Evolutionary conservation across 257 asterid species (phyloP), one percentile per base, ranked within the genome.

Genomic region (Nicotiana noctiflora): DNA sequence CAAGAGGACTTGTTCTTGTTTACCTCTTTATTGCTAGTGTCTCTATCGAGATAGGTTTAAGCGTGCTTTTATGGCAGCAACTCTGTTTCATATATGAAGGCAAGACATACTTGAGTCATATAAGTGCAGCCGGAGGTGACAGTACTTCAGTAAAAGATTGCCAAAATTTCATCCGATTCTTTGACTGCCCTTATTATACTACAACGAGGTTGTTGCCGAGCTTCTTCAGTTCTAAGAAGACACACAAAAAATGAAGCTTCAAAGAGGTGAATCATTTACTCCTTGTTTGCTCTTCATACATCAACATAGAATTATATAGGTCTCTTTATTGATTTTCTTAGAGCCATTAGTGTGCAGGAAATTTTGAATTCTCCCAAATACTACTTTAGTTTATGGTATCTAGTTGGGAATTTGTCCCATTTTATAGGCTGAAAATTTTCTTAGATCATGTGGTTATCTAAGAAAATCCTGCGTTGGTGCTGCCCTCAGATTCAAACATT

Each of bases 21-120:
- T 92, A 93, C 90, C 89, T 93, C 51, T 91, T 90, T 80, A 87
- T 95, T 18, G 87, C 96, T 76, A 93, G 98, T 84, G 82, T 91
- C 67, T 88, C 98, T 19, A 90, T 95, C 77, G 92, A 90, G 84
- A 85, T 88, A 79, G 98, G 98, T 52, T 85, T 95, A 85, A 82
- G 88, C 65, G 89, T 92, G 83, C 92, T 95, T 76, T 87, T 95
- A 80, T 95, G 96, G 96, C 98, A 93, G 87, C 98, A 93, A 88
- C 97, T 95, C 55, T 86, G 88, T 79, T 95, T 87, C 87, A 90
- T 95, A 76, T 95, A 93, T 57, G 88, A 82, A 64, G 99, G 99
- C 62, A 91, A 93, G 86, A 93, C 97, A 27, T 93, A 95, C 84
- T 86, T 95, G 88, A 85, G 97, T 81, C 91, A 91, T 80, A 86